Evolutionary conservation across 768 basidiomycete species (phyloP), one percentile per base, ranked within the genome.

Genomic region (Neoboletus subvelutipes): DNA sequence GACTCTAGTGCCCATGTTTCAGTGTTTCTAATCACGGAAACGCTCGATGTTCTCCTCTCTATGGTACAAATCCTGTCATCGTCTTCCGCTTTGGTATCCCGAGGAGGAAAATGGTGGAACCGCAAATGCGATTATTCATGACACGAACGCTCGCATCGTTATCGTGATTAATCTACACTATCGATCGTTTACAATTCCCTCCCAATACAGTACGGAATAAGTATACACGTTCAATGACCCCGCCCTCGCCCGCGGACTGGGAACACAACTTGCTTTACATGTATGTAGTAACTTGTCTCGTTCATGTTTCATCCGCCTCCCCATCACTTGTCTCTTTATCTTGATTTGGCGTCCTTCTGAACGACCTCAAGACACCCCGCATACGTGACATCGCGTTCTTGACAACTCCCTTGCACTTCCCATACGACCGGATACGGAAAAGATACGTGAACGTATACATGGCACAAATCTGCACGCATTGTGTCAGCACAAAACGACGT

Each of bases 361-460:
- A 43, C 15, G 1, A 0, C 46, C 11, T 54, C 45, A 42, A 37
- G 2, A 52, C 1, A 11, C 39, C 15, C n/a, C 15, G 18, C 36
- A 11, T 4, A 17, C 55, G 55, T 10, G 57, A 58, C 24, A 37
- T 0, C 22, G 8, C 11, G 1, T 13, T 45, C 34, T 47, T 8
- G 10, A 60, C n/a, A 1, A 52, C 26, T 0, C 15, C 15, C 51
- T 55, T 68, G 43, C 29, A 45, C 29, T 12, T 54, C 11, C 64
- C 64, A 39, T 63, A 67, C 8, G 63, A 58, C 36, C 75, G 71
- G 31, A 85, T 77, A 39, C 84, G 78, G 69, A 83, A 83, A 34
- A 84, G 46, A 55, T 85, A 87, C 1, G 85, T 86, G 54, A 85
- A 73, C 1, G 74, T 49, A 63, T 77, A 87, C 5, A 80, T 71